These are phyloP conservation scores for Spergularia marina DNA, from an alignment of 148 eudicot species.

Conservation along the genomic window DNA sequence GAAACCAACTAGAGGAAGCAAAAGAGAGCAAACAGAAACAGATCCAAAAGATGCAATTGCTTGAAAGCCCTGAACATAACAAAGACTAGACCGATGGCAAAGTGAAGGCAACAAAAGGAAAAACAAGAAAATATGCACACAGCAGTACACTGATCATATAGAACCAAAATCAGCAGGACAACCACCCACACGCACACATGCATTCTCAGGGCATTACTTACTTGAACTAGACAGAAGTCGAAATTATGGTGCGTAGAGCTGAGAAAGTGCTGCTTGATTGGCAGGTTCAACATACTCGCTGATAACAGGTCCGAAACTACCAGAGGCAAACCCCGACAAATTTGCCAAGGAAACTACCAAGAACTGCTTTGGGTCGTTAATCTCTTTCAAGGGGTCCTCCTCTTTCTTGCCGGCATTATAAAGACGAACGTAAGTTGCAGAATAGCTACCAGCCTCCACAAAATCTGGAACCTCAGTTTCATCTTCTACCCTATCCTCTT, in stretches of 20 bases:
- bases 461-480: conserved; percentile 90
- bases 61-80: not conserved
- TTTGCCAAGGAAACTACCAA: conserved; percentile 60
- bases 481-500: conserved; percentile 82
- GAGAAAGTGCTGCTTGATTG: conserved; percentile 75
- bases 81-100: not conserved
- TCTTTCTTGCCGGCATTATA: conserved; percentile 80
- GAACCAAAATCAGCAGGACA: not conserved
- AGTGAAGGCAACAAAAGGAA: not conserved
- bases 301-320: conserved; percentile 56
- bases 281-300: conserved; percentile 63
- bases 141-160: not conserved
- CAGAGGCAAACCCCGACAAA: conserved; percentile 54
- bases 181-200: not conserved
- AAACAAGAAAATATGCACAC: not conserved
- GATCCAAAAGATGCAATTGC: not conserved
- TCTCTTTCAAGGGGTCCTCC: conserved; percentile 82
- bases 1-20: not conserved
- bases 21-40: not conserved
- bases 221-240: conserved; percentile 42
- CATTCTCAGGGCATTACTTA: conserved; percentile 20
- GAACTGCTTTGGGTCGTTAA: conserved; percentile 76
- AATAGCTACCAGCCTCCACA: conserved; percentile 65
- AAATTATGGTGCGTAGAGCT: conserved; percentile 45
- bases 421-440: conserved; percentile 71